Conservation (phyloP, 169 alveolate genomes). For the Plasmodium yoelii region DNA sequence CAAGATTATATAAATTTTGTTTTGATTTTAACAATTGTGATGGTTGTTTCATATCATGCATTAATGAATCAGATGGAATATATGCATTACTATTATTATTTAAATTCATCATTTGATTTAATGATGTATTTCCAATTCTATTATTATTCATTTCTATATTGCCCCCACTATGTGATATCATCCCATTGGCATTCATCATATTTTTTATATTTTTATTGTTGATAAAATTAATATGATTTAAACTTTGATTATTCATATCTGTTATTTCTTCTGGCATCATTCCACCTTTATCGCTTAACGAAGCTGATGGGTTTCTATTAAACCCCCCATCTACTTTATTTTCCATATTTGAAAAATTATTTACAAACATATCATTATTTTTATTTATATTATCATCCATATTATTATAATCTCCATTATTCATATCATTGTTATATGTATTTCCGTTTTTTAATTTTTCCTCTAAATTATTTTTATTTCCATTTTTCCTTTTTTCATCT, state of each 20-base stretch:
- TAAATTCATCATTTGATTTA: conserved; percentile 57
- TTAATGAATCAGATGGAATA: conserved; percentile 24
- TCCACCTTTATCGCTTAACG: conserved; percentile 19
- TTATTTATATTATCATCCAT: conserved; percentile 23
- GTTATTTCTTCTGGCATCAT: background rate
- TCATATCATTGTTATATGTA: background rate
- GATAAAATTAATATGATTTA: conserved; percentile 13
- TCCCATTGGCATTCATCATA: background rate
- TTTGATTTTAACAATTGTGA: conserved; percentile 33
- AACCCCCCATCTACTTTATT: conserved; percentile 6
- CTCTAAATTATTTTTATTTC: background rate
- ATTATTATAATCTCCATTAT: background rate
- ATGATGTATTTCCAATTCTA: conserved; percentile 19
- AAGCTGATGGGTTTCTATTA: conserved; percentile 2
- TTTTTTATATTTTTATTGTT: conserved; percentile 7
- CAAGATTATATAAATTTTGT: conserved; percentile 9
- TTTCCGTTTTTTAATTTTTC: background rate
- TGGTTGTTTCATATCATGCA: conserved; percentile 55
- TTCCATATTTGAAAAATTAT: background rate
- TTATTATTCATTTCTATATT: background rate
- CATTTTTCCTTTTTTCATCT: conserved; percentile 10
- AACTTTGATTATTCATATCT: conserved; percentile 1
- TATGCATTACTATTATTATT: background rate
- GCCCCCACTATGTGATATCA: background rate
- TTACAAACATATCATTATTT: conserved; percentile 7